Evolutionary conservation across 1,284 basidiomycete species (phyloP), one percentile per base, ranked within the genome.

Genomic region (Lignosus rhinocerotis): DNA sequence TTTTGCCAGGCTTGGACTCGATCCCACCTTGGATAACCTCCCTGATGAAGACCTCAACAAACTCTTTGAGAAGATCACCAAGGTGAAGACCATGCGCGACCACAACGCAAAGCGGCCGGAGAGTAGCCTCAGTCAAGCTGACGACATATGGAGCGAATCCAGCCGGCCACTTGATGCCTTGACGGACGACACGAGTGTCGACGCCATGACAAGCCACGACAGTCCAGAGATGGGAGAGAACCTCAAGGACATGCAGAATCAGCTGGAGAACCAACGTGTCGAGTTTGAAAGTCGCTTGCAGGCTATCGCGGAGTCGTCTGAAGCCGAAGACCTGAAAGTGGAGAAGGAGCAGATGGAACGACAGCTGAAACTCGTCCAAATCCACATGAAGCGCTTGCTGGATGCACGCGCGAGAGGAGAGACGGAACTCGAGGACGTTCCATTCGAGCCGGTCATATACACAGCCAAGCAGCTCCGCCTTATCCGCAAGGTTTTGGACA

Each of bases 11-110:
- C 77, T 96, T 14, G 93, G 93, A 0, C 75, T 92, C 17, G 91
- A 95, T 69, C 92, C 95, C 6, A 84, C 92, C 16, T 79, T 98
- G 32, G 93, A 97, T 71, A 92, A 90, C 68, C 81, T 98, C 31
- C 92, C 92, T 0, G 94, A 98, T 72, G 90, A 93, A 55, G 95
- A 98, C 70, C 79, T 98, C 53, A 96, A 96, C 78, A 93, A 91
- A 70, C 80, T 98, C 16, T 98, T 90, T 72, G 93, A 97, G 75
- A 89, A 90, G 74, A 92, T 95, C 72, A 88, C 94, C 36, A 94
- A 93, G 71, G 93, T 96, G 51, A 93, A 96, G 74, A 93, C 88
- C 9, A 82, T 93, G 78, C 88, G 94, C 10, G 90, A 91, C 65
- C 85, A 89, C 64, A 83, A 85, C 62, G 79, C 79, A 46, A 89